phyloP scores from a whole-genome alignment of 768 basidiomycete genomes.

The Dentipellis sp. region DNA sequence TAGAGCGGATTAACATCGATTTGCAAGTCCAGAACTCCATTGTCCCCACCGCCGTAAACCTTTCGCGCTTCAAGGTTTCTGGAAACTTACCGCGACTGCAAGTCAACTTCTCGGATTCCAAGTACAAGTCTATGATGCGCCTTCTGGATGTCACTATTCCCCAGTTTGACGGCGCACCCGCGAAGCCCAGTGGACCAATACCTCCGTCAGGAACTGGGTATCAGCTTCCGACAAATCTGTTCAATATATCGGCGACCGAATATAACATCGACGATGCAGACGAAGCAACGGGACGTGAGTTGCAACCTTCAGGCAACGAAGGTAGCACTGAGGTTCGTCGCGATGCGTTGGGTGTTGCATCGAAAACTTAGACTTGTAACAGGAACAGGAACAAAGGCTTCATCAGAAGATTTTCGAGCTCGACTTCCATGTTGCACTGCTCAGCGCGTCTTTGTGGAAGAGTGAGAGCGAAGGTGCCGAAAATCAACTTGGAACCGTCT shows the following conservation, averaged over 20 bases:
- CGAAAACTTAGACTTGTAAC: slow-evolving; percentile 1
- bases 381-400: slow-evolving; percentile 29
- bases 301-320: slow-evolving; percentile 62
- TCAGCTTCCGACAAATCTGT: slow-evolving; percentile 46
- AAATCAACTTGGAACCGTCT: slow-evolving; percentile 66
- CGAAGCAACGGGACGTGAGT: slow-evolving; percentile 37
- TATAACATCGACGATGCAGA: slow-evolving; percentile 59
- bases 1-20: slow-evolving; percentile 88
- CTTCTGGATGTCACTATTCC: slow-evolving; percentile 89
- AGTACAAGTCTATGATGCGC: slow-evolving; percentile 88
- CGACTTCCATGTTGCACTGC: slow-evolving; percentile 76
- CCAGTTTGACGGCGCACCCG: slow-evolving; percentile 48
- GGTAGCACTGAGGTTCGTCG: slow-evolving; percentile 37
- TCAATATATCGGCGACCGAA: slow-evolving; percentile 44
- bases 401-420: slow-evolving; percentile 72
- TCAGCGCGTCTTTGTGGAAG: slow-evolving; percentile 74
- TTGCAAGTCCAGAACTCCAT: slow-evolving; percentile 90
- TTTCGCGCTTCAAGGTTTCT: slow-evolving; percentile 84
- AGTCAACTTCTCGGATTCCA: slow-evolving; percentile 84
- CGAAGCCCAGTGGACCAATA: slow-evolving; percentile 5
- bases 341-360: neutral
- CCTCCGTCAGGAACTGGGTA: slow-evolving; percentile 25
- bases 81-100: slow-evolving; percentile 83
- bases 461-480: slow-evolving; percentile 55
- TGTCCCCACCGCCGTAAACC: slow-evolving; percentile 68